Evolutionary conservation across 495 filamentous ascomycete genomes (phyloP).

Genomic region (Penicillium odoratum): DNA sequence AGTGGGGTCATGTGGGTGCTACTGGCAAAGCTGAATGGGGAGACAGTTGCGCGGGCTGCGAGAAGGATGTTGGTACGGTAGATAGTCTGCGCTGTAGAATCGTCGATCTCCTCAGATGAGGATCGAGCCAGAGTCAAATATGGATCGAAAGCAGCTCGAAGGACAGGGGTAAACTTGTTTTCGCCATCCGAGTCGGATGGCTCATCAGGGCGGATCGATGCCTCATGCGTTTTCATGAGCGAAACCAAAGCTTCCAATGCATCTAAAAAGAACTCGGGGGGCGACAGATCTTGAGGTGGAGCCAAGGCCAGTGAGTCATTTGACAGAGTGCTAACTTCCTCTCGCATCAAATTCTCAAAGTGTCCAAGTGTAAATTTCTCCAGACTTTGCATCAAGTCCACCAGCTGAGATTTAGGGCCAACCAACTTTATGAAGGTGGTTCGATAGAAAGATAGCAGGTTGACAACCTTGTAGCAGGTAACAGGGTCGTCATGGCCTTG

Average conservation of each 20-base stretch:
- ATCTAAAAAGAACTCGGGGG: slow-evolving; percentile 82
- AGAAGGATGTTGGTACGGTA: slow-evolving; percentile 83
- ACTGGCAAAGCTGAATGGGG: slow-evolving; percentile 44
- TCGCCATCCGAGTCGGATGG: slow-evolving; percentile 31
- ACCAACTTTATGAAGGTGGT: slow-evolving; percentile 80
- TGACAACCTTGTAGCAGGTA: slow-evolving; percentile 84
- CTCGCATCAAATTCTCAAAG: slow-evolving; percentile 76
- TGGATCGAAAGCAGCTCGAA: slow-evolving; percentile 81
- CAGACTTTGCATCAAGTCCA: slow-evolving; percentile 65
- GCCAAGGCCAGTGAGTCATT: slow-evolving; percentile 61
- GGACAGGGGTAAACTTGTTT: slow-evolving; percentile 67
- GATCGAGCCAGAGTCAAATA: slow-evolving; percentile 74
- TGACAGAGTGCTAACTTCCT: slow-evolving; percentile 72
- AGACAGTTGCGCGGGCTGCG: slow-evolving; percentile 46
- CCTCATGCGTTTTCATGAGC: slow-evolving; percentile 81
- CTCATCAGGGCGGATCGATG: slow-evolving; percentile 66
- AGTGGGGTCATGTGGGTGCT: slow-evolving; percentile 38
- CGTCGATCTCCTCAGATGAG: slow-evolving; percentile 59
- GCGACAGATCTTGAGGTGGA: slow-evolving; percentile 59
- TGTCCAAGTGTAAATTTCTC: slow-evolving; percentile 78
- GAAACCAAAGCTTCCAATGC: slow-evolving; percentile 71
- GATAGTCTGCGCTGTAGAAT: slow-evolving; percentile 60
- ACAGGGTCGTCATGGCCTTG: slow-evolving; percentile 90
- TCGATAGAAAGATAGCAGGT: slow-evolving; percentile 85
- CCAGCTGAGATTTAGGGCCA: slow-evolving; percentile 64